Conservation (phyloP, 495 filamentous ascomycete species). For the Penicillium egyptiacum region DNA sequence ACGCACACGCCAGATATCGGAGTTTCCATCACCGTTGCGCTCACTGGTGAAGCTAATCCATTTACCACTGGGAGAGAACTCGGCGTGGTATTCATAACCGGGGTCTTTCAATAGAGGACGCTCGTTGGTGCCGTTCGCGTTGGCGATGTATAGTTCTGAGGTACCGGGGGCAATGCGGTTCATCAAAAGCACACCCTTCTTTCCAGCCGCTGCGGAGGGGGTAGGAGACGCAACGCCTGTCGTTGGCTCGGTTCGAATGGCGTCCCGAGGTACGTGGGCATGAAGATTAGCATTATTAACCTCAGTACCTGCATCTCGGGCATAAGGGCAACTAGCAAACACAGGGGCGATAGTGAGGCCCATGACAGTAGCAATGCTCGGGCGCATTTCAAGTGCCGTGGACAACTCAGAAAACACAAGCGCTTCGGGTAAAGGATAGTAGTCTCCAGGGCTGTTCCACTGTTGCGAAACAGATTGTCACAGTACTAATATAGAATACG, state of each 20-base stretch:
- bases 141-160: conserved; percentile 35
- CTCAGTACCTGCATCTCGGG: not conserved
- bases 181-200: conserved; percentile 32
- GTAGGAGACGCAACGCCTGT: not conserved
- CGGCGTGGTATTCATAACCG: conserved; percentile 39
- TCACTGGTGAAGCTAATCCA: conserved; percentile 34
- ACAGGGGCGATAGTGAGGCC: conserved; percentile 4
- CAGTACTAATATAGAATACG: not conserved
- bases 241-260: not conserved
- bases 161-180: conserved; percentile 37
- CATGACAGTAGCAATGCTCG: conserved; percentile 2
- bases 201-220: not conserved
- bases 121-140: conserved; percentile 35
- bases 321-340: conserved; percentile 2
- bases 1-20: conserved; percentile 32
- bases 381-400: not conserved
- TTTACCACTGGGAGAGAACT: conserved; percentile 34
- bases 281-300: not conserved
- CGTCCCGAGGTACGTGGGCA: not conserved
- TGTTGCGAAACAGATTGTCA: not conserved
- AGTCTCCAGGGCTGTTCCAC: not conserved
- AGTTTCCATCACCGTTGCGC: conserved; percentile 33
- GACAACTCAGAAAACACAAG: not conserved
- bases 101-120: conserved; percentile 28
- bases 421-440: not conserved